Conservation (phyloP, 441 rosid species). For the Populus trichocarpa region DNA sequence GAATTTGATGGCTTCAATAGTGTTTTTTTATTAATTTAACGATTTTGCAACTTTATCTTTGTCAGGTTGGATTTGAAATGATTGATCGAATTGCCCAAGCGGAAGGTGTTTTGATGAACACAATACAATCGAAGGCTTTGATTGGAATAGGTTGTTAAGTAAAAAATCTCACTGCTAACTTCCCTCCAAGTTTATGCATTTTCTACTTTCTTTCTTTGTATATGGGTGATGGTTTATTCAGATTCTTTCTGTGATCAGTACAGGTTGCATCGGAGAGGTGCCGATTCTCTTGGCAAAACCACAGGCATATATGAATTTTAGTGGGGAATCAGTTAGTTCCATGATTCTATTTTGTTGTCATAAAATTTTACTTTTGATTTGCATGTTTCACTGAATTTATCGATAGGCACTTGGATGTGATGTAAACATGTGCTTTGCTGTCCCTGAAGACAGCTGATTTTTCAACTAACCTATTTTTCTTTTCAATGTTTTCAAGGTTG, state of each 20-base stretch:
- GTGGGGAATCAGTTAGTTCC: slow-evolving; percentile 83
- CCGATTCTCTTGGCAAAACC: slow-evolving; percentile 88
- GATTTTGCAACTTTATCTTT: background rate
- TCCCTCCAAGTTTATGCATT: background rate
- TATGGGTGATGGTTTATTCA: slow-evolving; percentile 33
- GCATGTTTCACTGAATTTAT: background rate
- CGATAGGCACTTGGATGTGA: background rate
- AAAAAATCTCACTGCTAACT: slow-evolving; percentile 13
- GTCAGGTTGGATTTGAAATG: slow-evolving; percentile 94
- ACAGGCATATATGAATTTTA: slow-evolving; percentile 87
- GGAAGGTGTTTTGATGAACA: slow-evolving; percentile 64
- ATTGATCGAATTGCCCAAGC: slow-evolving; percentile 62
- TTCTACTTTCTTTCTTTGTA: background rate
- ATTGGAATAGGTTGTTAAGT: slow-evolving; percentile 77
- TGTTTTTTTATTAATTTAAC: background rate
- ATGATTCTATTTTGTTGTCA: slow-evolving; percentile 1
- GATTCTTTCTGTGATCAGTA: slow-evolving; percentile 40
- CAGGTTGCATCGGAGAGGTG: slow-evolving; percentile 90
- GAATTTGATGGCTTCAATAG: background rate
- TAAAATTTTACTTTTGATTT: background rate
- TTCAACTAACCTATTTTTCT: slow-evolving; percentile 13
- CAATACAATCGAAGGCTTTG: slow-evolving; percentile 88
- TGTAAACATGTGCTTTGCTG: background rate
- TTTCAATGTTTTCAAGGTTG: slow-evolving; percentile 49
- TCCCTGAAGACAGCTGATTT: slow-evolving; percentile 1